Percentiles rank a stretch among this genome's conserved stretches.
phyloP scores from a whole-genome alignment of 2,329 filamentous ascomycete genomes.

The Thielaviopsis cerberus region DNA sequence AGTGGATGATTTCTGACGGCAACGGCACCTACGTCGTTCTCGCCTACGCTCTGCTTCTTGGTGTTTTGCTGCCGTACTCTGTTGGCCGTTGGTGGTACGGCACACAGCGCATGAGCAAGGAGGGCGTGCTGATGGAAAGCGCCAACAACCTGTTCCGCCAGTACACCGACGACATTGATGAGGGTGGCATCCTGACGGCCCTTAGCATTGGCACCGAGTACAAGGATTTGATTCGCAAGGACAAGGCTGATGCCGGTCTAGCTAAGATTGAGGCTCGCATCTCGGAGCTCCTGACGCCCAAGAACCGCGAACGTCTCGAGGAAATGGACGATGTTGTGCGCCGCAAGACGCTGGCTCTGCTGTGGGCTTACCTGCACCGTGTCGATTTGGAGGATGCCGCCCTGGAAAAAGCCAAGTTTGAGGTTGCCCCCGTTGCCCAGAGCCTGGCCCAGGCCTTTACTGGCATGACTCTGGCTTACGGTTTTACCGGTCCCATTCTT shows the following conservation, averaged over 20 bases:
- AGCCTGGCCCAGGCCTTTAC: constrained; percentile 72
- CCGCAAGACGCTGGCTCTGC: constrained; percentile 69
- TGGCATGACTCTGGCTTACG: constrained; percentile 73
- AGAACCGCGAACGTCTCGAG: constrained; percentile 60
- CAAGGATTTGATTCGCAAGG: constrained; percentile 53
- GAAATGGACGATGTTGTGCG: constrained; percentile 63
- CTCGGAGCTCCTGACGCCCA: constrained; percentile 41
- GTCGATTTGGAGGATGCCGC: constrained; percentile 63
- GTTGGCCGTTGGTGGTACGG: constrained; percentile 99
- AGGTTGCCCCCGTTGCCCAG: constrained; percentile 72
- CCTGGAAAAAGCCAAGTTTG: constrained; percentile 71
- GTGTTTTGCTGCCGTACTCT: constrained; percentile 75
- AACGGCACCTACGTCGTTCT: constrained; percentile 90
- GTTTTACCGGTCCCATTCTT: constrained; percentile 64
- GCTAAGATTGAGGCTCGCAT: constrained; percentile 71
- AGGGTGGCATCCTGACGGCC: constrained; percentile 60
- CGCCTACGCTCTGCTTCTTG: constrained; percentile 72
- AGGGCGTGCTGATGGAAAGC: constrained; percentile 80
- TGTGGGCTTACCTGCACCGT: constrained; percentile 90
- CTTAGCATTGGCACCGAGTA: constrained; percentile 79
- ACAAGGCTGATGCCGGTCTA: constrained; percentile 62
- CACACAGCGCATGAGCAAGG: constrained; percentile 78
- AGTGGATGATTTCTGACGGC: constrained; percentile 80
- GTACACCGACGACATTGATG: constrained; percentile 68
- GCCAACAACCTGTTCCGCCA: constrained; percentile 89